These are phyloP conservation scores for Fusarium sp. DNA, from an alignment of 2,329 filamentous ascomycete species.

Conservation along the genomic window DNA sequence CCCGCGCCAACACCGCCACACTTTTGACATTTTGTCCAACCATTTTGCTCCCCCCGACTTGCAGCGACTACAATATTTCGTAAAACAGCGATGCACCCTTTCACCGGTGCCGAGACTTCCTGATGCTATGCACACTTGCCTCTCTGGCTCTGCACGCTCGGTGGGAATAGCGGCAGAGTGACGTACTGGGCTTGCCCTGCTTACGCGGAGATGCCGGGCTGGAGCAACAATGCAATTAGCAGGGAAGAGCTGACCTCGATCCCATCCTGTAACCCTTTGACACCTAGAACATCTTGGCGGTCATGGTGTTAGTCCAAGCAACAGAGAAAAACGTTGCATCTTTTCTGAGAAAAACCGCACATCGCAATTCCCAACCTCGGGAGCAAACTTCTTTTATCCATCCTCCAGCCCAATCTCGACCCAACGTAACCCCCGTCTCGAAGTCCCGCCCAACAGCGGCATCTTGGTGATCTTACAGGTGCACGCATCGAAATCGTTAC, in stretches of 20 bases:
- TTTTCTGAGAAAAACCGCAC: not conserved
- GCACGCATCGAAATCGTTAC: conserved; percentile 29
- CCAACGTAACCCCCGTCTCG: conserved; percentile 10
- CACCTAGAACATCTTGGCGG: not conserved
- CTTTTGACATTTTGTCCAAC: not conserved
- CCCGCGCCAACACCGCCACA: not conserved
- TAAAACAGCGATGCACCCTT: not conserved
- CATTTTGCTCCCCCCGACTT: not conserved
- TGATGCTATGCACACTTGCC: conserved; percentile 8
- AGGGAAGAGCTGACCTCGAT: conserved; percentile 7
- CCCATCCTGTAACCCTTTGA: not conserved
- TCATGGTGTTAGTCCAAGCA: not conserved
- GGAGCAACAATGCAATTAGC: conserved; percentile 3
- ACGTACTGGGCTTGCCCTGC: conserved; percentile 19
- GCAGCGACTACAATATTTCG: not conserved
- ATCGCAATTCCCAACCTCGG: not conserved
- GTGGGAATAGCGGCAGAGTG: conserved; percentile 6
- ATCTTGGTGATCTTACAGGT: conserved; percentile 27
- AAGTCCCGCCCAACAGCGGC: conserved; percentile 4
- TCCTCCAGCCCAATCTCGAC: conserved; percentile 31
- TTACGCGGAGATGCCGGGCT: conserved; percentile 3
- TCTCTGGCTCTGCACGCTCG: not conserved
- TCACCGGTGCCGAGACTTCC: not conserved
- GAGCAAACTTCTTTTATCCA: not conserved
- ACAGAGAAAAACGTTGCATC: not conserved